These are phyloP conservation scores for Penicillium canescens DNA, from an alignment of 495 filamentous ascomycete species.

Conservation along the genomic window DNA sequence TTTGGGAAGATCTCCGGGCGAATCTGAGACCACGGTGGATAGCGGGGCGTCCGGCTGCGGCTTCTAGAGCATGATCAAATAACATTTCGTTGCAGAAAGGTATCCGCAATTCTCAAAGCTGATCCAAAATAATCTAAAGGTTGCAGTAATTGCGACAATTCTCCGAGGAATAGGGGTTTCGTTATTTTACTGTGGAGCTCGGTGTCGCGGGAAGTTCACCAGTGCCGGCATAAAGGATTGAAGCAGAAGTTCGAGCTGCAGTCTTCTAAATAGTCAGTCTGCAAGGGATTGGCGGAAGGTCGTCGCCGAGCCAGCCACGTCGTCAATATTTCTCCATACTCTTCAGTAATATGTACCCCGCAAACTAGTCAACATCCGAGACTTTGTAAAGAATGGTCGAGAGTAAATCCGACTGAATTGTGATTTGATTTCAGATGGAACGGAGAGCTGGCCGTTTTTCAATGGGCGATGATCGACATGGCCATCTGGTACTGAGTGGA, in stretches of 20 bases:
- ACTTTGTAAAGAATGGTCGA: neutral
- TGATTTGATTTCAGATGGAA: neutral
- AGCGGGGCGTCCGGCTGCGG: neutral
- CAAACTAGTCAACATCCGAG: neutral
- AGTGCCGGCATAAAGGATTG: neutral
- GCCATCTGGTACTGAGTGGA: no score
- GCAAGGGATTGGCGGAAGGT: neutral
- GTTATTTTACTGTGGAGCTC: neutral
- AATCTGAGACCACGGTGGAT: constrained; percentile 17
- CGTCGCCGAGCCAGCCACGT: neutral
- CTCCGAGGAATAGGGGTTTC: neutral
- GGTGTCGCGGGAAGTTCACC: no score
- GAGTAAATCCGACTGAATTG: neutral
- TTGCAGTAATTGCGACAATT: neutral
- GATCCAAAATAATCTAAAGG: neutral
- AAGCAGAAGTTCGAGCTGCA: no score
- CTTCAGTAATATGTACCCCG: constrained; percentile 6
- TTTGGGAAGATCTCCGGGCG: constrained; percentile 18
- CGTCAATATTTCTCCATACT: constrained; percentile 1
- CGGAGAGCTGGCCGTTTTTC: constrained; percentile 15
- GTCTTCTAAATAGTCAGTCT: neutral
- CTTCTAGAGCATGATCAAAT: constrained; percentile 14
- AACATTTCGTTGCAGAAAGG: neutral
- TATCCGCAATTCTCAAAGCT: neutral
- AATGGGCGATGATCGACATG: constrained; percentile 19